Conservation (phyloP, 768 basidiomycete genomes). For the Daedaleopsis sinensis region DNA sequence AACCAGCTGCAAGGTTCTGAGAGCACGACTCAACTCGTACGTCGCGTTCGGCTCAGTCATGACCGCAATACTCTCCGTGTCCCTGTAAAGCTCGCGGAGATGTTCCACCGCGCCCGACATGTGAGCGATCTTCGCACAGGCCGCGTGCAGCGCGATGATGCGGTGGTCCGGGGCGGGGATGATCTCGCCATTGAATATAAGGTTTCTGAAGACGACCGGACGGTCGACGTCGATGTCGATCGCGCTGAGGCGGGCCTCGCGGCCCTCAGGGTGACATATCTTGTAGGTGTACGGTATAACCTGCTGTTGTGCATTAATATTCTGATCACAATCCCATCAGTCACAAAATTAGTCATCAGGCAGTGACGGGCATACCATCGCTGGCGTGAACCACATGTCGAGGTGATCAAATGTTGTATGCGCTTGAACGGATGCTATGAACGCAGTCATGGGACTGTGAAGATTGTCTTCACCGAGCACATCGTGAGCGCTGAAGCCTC, state of each 20-base stretch:
- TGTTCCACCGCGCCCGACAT: slow-evolving; percentile 13
- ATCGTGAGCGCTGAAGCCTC: slow-evolving; percentile 2
- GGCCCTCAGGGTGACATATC: not conserved
- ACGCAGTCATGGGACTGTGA: slow-evolving; percentile 13
- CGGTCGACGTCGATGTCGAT: not conserved
- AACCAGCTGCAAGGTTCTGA: slow-evolving; percentile 8
- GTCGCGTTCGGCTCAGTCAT: slow-evolving; percentile 17
- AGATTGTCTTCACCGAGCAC: slow-evolving; percentile 7
- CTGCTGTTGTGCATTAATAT: slow-evolving; percentile 1
- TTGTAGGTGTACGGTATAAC: slow-evolving; percentile 1
- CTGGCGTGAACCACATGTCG: slow-evolving; percentile 12
- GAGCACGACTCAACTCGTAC: slow-evolving; percentile 14
- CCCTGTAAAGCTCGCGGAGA: slow-evolving; percentile 10
- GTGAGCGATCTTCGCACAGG: slow-evolving; percentile 16
- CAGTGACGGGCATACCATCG: slow-evolving; percentile 2
- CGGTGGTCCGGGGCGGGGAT: slow-evolving; percentile 9
- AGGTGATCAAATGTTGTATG: slow-evolving; percentile 4
- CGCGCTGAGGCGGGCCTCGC: not conserved
- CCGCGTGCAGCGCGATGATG: slow-evolving; percentile 10
- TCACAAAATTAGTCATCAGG: not conserved
- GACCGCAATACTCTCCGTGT: slow-evolving; percentile 6
- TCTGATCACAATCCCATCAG: not conserved
- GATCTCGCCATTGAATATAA: not conserved
- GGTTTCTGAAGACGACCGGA: not conserved
- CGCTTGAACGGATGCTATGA: slow-evolving; percentile 2